Evolutionary conservation across 2,329 filamentous ascomycete species (phyloP).

Genomic region (Colletotrichum coccodes): DNA sequence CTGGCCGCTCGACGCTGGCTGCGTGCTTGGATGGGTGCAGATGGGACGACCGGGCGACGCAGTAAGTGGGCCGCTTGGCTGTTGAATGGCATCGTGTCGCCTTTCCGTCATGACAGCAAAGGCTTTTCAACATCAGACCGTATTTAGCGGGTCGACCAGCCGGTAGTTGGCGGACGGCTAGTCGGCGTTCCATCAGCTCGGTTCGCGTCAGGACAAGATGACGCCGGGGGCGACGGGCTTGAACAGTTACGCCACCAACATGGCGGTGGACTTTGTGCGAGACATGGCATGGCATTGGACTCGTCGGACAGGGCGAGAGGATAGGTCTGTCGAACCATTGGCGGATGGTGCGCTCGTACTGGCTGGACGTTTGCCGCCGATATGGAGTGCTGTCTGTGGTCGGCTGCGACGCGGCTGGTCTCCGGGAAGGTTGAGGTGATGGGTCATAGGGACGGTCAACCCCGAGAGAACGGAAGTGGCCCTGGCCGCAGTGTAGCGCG

Average conservation of each 20-base stretch:
- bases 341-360: slow-evolving; percentile 11
- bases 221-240: slow-evolving; percentile 18
- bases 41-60: slow-evolving; percentile 9
- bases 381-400: background rate
- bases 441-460: background rate
- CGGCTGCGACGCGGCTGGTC: slow-evolving; percentile 14
- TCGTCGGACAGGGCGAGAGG: background rate
- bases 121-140: background rate
- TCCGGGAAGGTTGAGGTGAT: slow-evolving; percentile 1
- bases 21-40: slow-evolving; percentile 10
- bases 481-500: background rate
- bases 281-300: slow-evolving; percentile 11
- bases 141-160: slow-evolving; percentile 15
- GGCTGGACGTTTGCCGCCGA: slow-evolving; percentile 14
- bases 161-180: slow-evolving; percentile 26
- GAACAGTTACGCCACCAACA: slow-evolving; percentile 14
- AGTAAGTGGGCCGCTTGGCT: background rate
- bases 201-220: slow-evolving; percentile 22
- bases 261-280: slow-evolving; percentile 2
- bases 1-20: background rate
- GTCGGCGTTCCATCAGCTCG: slow-evolving; percentile 31
- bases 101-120: background rate
- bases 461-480: slow-evolving; percentile 9
- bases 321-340: background rate
- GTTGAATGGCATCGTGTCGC: slow-evolving; percentile 1